Evolutionary conservation across 805 yeast species (phyloP), one percentile per base, ranked within the genome.

Genomic region (Barnettozyma botsteinii): DNA sequence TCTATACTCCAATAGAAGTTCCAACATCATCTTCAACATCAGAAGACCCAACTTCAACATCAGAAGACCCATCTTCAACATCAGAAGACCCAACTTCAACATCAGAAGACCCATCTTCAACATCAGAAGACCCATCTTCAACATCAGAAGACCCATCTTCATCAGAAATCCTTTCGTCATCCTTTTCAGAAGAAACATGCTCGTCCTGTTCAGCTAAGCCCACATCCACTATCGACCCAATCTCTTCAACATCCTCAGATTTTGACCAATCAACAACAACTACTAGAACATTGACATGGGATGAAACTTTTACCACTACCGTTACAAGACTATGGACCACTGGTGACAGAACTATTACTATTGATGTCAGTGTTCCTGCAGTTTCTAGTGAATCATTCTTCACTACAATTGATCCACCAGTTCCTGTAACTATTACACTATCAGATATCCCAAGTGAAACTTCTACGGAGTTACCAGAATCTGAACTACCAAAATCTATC

Each of bases 1-100:
- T 50, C 15, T 38, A 35, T 21, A 46, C 52, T 14, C 51, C 54
- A 32, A 38, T 41, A 6, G 23, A 14, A 6, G 25, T 47, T 4
- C 28, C 44, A 10, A 27, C 45, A 24, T 30, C 35, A 10, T 21
- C 41, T 24, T 31, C 41, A n/a, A 18, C 38, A 27, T 14, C 37
- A 7, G 30, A 19, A 31, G 33, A 27, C n/a, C 35, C 34, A 20
- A 46, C 52, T n/a, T 49, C 53, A 32, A 35, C 40, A 7, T 22
- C 17, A 5, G 26, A n/a, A n/a, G n/a, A n/a, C n/a, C n/a, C 42
- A n/a, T 33, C 44, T 24, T 27, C 42, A 28, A 26, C 33, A 10
- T 23, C 26, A 8, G 31, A 27, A 13, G 23, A 17, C 7, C 18
- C 34, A 9, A 18, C 38, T 20, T 28, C 39, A 13, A 24, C 41